These are phyloP conservation scores for Pleurotus salmoneostramineus DNA, from an alignment of 768 basidiomycete species.

Conservation along the genomic window DNA sequence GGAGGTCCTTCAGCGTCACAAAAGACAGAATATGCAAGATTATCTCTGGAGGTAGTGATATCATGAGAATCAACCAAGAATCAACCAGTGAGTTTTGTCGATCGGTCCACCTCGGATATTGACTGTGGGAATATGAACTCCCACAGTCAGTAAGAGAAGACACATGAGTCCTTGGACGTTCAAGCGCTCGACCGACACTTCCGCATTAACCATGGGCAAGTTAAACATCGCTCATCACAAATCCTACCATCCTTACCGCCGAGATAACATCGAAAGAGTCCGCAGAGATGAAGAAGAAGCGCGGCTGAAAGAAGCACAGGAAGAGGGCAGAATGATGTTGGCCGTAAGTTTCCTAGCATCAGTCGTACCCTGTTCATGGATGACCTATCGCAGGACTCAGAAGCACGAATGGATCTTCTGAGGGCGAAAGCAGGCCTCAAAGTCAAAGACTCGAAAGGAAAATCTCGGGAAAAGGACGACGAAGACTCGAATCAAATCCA, in stretches of 20 bases:
- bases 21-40: background rate
- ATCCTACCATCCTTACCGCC: conserved; percentile 82
- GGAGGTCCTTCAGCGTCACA: background rate
- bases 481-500: conserved; percentile 17
- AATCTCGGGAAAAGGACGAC: conserved; percentile 32
- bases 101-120: background rate
- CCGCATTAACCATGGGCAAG: conserved; percentile 26
- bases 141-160: background rate
- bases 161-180: too few species aligned
- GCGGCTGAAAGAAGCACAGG: conserved; percentile 54
- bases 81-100: background rate
- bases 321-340: conserved; percentile 68
- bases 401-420: conserved; percentile 67
- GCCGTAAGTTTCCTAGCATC: conserved; percentile 48
- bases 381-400: conserved; percentile 56
- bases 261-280: conserved; percentile 82
- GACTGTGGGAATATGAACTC: background rate
- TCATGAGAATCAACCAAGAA: background rate
- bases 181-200: too few species aligned
- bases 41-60: background rate
- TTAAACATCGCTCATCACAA: conserved; percentile 87
- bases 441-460: conserved; percentile 22
- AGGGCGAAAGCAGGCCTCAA: conserved; percentile 54
- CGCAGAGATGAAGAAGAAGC: conserved; percentile 82
- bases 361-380: conserved; percentile 10